Percentiles rank a stretch among this genome's conserved stretches.
Conservation (phyloP, 768 basidiomycete species). For the Kwoniella bestiolae region DNA sequence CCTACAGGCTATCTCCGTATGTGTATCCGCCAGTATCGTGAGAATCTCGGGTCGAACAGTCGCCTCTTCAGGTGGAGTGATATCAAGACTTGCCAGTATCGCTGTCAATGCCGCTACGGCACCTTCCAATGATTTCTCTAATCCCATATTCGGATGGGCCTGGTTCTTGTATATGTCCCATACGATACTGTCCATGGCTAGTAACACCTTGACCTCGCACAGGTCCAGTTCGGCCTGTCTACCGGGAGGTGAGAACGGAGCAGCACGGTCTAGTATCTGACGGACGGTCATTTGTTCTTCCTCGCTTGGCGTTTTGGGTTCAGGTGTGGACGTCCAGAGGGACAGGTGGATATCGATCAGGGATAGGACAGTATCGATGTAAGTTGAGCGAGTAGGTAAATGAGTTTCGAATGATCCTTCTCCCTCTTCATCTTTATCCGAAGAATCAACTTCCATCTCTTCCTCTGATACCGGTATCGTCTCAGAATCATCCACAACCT, state of each 20-base stretch:
- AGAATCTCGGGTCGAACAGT: constrained; percentile 44
- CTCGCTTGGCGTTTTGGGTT: constrained; percentile 30
- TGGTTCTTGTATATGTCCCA: constrained; percentile 43
- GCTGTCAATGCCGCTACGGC: constrained; percentile 35
- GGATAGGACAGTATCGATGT: constrained; percentile 43
- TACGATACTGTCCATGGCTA: constrained; percentile 44
- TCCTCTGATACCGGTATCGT: no score
- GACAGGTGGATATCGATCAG: constrained; percentile 40
- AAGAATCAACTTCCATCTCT: constrained; percentile 32
- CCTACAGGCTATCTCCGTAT: constrained; percentile 35
- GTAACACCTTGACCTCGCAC: constrained; percentile 45
- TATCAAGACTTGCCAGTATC: constrained; percentile 36
- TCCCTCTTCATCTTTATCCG: constrained; percentile 10
- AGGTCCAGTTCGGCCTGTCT: constrained; percentile 52
- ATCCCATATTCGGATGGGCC: constrained; percentile 35
- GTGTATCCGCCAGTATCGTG: constrained; percentile 42
- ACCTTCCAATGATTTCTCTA: constrained; percentile 43
- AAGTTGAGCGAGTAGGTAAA: constrained; percentile 45
- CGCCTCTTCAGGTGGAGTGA: constrained; percentile 37
- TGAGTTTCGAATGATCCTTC: constrained; percentile 44
- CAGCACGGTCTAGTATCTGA: constrained; percentile 34
- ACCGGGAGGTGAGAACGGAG: constrained; percentile 21
- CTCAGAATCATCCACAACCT: constrained; percentile 23
- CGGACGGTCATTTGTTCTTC: constrained; percentile 41
- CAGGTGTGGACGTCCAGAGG: constrained; percentile 39